Percentiles rank a stretch among this genome's conserved stretches.
These are phyloP conservation scores for Ophiocordyceps camponoti-floridani DNA, from an alignment of 2,329 filamentous ascomycete genomes.

Conservation along the genomic window DNA sequence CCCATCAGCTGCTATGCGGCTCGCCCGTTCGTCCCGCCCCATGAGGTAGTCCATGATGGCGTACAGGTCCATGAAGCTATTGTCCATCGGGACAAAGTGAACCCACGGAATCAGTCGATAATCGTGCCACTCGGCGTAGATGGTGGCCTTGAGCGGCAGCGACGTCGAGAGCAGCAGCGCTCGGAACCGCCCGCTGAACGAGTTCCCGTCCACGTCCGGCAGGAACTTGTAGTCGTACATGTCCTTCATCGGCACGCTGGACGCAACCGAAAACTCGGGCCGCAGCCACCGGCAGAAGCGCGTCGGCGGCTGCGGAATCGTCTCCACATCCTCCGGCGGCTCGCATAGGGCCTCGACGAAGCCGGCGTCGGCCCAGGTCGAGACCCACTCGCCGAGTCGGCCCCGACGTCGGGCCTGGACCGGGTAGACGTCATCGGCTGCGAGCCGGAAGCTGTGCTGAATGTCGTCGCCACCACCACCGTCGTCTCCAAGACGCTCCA, in stretches of 20 bases:
- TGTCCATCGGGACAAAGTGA: conserved; percentile 57
- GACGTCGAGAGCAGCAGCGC: conserved; percentile 46
- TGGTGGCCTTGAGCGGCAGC: conserved; percentile 51
- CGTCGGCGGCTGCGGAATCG: neutral
- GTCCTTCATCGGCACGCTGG: conserved; percentile 22
- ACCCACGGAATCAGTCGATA: conserved; percentile 49
- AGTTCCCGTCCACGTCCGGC: conserved; percentile 54
- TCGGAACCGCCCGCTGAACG: conserved; percentile 43
- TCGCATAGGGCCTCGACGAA: conserved; percentile 22
- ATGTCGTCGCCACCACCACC: conserved; percentile 7
- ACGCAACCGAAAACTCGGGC: conserved; percentile 4
- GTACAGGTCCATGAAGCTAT: conserved; percentile 49
- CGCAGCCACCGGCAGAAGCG: conserved; percentile 1
- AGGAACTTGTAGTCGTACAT: conserved; percentile 44
- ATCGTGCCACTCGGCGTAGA: conserved; percentile 64
- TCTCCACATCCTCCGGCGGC: neutral
- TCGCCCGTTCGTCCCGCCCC: conserved; percentile 33
- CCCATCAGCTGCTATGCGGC: conserved; percentile 39
- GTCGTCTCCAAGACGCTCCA: conserved; percentile 15
- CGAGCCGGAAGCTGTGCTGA: conserved; percentile 28
- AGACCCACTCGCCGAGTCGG: conserved; percentile 22
- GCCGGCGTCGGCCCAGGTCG: conserved; percentile 20
- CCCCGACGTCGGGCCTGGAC: conserved; percentile 15
- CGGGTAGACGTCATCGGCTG: conserved; percentile 20
- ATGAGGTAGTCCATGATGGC: conserved; percentile 47